Base-by-base conservation (phyloP, 1,139 yeast genomes). In the Pneumocystis canis region DNA sequence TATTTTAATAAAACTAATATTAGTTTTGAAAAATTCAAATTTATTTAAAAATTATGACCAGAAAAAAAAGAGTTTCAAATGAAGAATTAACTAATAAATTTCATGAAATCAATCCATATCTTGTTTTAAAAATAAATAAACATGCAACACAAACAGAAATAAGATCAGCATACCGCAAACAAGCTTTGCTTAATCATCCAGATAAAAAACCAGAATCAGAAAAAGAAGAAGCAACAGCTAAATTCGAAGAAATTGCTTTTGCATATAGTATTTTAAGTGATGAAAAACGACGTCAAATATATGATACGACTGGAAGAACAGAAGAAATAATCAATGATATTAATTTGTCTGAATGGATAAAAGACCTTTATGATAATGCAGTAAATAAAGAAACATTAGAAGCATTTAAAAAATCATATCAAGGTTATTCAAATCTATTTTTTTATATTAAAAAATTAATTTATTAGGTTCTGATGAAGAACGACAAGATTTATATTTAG, bases 321-420 rank as follows among this genome's bases (percentile, higher is more conserved):
- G 82, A 79, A 7, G 84, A 80, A n/a, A 73, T 69, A 1, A 79
- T 73, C 5, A 79, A 72, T 25, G 78, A 71, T 33, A 73, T 78
- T 64, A 75, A 77, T 66, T 84, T 95, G 87, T 78, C 78, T 65
- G 88, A 82, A 57, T 82, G 84, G 72, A 87, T 87, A 70, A 79
- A 79, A 54, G 75, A 78, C 18, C 78, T 81, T 69, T 79, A 78
- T 71, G 58, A 63, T 18, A 66, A 77, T 70, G 68, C 72, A 3
- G 83, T 89, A 69, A 84, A 88, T 6, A 79, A 82, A 39, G 94
- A 87, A 63, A 79, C 83, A 80, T 85, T 89, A 64, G 87, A 83
- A 63, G 83, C 84, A 71, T 95, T 89, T 72, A 80, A 79, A 67
- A 67, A 71, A 58, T 80, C 77, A 64, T 89, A 89, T 70, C 89